Conservation (phyloP, 179 eudicot species). For the Corrigiola litoralis region DNA sequence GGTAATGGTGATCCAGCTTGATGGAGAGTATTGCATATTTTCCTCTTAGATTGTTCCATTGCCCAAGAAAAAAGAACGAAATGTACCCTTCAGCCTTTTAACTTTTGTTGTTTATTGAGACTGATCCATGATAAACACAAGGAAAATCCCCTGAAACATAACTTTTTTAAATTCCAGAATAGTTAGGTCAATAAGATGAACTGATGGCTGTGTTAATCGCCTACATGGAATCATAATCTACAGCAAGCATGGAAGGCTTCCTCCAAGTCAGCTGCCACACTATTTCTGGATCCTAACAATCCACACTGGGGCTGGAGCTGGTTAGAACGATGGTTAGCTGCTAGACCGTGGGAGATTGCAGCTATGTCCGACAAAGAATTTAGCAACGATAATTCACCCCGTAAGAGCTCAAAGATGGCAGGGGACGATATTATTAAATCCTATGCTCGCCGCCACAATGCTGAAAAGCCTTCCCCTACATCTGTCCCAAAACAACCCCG, state of each 20-base stretch:
- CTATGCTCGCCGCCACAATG: constrained; percentile 36
- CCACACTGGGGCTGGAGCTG: constrained; percentile 99
- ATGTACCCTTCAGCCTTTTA: no score
- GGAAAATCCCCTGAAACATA: not conserved
- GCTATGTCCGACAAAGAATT: constrained; percentile 41
- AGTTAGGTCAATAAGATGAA: not conserved
- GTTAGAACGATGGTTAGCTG: constrained; percentile 88
- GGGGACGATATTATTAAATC: constrained; percentile 50
- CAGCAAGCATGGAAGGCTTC: constrained; percentile 83
- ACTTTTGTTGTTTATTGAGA: not conserved
- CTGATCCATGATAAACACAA: not conserved
- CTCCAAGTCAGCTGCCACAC: constrained; percentile 48
- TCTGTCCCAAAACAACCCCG: constrained; percentile 25
- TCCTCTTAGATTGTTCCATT: no score
- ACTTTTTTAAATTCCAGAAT: not conserved
- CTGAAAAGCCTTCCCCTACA: constrained; percentile 44
- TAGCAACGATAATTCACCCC: constrained; percentile 34
- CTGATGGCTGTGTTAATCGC: not conserved
- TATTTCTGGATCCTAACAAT: constrained; percentile 82
- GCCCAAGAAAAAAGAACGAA: no score
- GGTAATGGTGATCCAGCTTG: no score
- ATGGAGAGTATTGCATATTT: no score
- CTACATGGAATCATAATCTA: constrained; percentile 18
- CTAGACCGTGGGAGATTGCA: constrained; percentile 60
- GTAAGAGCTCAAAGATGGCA: constrained; percentile 25